Conservation (phyloP, 1,284 basidiomycete genomes). For the Microbotryum saponariae region DNA sequence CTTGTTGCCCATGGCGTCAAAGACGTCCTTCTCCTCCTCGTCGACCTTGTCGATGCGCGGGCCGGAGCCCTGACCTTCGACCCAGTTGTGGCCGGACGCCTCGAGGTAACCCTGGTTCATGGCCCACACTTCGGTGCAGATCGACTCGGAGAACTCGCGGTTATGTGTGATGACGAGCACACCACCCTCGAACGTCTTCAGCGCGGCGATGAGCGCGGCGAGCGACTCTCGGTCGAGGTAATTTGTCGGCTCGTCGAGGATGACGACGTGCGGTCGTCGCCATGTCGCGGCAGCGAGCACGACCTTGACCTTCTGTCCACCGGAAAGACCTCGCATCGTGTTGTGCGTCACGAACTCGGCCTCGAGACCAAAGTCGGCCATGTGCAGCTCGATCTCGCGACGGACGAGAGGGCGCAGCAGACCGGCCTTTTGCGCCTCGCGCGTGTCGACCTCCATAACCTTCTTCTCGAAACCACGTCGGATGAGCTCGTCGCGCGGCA, state of each 20-base stretch:
- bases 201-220: slow-evolving; percentile 87
- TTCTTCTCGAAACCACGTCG: slow-evolving; percentile 93
- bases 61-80: slow-evolving; percentile 91
- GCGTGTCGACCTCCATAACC: slow-evolving; percentile 92
- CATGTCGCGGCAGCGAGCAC: slow-evolving; percentile 97
- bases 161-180: slow-evolving; percentile 50
- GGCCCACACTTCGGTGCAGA: slow-evolving; percentile 53
- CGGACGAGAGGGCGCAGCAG: slow-evolving; percentile 91
- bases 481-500: slow-evolving; percentile 91
- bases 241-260: slow-evolving; percentile 91
- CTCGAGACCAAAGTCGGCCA: slow-evolving; percentile 92
- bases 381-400: slow-evolving; percentile 96
- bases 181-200: slow-evolving; percentile 95
- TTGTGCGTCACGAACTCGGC: slow-evolving; percentile 87
- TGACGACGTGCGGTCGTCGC: slow-evolving; percentile 95
- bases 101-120: slow-evolving; percentile 49
- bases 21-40: slow-evolving; percentile 71
- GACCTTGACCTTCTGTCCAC: slow-evolving; percentile 99
- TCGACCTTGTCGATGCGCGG: slow-evolving; percentile 75
- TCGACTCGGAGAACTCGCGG: slow-evolving; percentile 92
- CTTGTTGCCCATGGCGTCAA: slow-evolving; percentile 83
- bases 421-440: slow-evolving; percentile 93
- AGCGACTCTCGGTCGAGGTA: slow-evolving; percentile 92
- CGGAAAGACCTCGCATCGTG: slow-evolving; percentile 72
- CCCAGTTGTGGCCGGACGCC: slow-evolving; percentile 44